phyloP scores from a whole-genome alignment of 2,329 filamentous ascomycete genomes.

The Lecanoromycetidae sp. region DNA sequence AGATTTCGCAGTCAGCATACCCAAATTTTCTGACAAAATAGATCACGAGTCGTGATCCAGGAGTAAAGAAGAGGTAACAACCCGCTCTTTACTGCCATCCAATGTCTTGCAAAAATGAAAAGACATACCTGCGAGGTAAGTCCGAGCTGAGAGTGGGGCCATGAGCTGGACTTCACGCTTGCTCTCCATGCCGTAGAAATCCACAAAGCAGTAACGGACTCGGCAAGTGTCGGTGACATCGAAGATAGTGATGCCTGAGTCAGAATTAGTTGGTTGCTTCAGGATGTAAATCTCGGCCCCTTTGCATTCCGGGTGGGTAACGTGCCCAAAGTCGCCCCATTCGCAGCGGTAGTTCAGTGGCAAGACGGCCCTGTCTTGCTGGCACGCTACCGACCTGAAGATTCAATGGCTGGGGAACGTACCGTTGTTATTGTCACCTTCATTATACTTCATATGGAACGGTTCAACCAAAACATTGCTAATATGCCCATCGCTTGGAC shows the following conservation, averaged over 20 bases:
- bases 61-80: no score
- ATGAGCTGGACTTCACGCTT: constrained; percentile 1
- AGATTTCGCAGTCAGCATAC: no score
- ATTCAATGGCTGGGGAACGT: background rate
- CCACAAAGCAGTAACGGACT: constrained; percentile 19
- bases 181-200: constrained; percentile 10
- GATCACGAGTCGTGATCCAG: no score
- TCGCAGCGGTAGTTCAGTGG: background rate
- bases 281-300: constrained; percentile 14
- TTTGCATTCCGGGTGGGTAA: background rate
- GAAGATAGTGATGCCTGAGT: constrained; percentile 20
- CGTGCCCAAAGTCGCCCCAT: background rate
- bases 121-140: constrained; percentile 9
- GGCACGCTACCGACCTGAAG: background rate
- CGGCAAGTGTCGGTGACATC: constrained; percentile 18
- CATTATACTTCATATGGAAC: constrained; percentile 5
- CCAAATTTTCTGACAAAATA: no score
- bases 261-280: constrained; percentile 13
- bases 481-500: background rate
- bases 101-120: no score
- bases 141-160: constrained; percentile 6
- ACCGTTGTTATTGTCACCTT: constrained; percentile 12
- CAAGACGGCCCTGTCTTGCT: background rate
- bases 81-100: no score
- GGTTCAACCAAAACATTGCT: constrained; percentile 4